Percentiles rank a stretch among this genome's conserved stretches.
Conservation (phyloP, 1,284 basidiomycete species). For the Cryptococcus sp. region DNA sequence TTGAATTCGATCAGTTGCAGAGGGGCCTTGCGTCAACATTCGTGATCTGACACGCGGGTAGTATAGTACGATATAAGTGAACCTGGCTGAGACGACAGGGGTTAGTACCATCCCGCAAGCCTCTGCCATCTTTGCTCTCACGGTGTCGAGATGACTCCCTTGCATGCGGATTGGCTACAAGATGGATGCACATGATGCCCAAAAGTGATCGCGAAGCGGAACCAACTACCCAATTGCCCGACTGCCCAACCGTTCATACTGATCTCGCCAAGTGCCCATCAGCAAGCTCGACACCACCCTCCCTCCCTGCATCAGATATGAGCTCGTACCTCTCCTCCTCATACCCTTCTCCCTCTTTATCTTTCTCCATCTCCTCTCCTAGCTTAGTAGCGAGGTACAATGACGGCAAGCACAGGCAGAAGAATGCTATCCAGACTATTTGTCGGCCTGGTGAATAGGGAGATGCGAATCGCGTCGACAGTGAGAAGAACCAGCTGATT, state of each 20-base stretch:
- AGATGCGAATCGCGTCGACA: conserved; percentile 28
- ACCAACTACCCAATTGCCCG: background rate
- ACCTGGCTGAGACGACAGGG: too few species aligned
- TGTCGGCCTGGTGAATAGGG: conserved; percentile 28
- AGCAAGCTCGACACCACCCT: background rate
- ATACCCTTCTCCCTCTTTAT: background rate
- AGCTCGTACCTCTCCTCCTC: conserved; percentile 29
- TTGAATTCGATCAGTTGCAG: too few species aligned
- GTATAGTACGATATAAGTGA: too few species aligned
- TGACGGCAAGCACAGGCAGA: conserved; percentile 27
- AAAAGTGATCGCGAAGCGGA: background rate
- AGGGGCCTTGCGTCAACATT: too few species aligned
- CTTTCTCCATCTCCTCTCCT: conserved; percentile 1
- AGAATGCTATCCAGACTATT: conserved; percentile 41
- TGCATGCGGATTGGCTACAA: too few species aligned
- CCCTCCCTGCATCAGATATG: conserved; percentile 1
- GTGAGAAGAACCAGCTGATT: conserved; percentile 36
- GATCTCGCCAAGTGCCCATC: background rate
- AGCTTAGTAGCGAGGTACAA: conserved; percentile 31
- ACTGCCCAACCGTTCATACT: background rate
- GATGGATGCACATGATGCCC: too few species aligned
- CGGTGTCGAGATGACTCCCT: too few species aligned
- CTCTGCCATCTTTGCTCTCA: too few species aligned
- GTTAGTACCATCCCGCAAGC: too few species aligned
- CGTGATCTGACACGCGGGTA: too few species aligned